These are phyloP conservation scores for Cystobasidiopsis lactophilus DNA, from an alignment of 768 basidiomycete genomes.

Conservation along the genomic window DNA sequence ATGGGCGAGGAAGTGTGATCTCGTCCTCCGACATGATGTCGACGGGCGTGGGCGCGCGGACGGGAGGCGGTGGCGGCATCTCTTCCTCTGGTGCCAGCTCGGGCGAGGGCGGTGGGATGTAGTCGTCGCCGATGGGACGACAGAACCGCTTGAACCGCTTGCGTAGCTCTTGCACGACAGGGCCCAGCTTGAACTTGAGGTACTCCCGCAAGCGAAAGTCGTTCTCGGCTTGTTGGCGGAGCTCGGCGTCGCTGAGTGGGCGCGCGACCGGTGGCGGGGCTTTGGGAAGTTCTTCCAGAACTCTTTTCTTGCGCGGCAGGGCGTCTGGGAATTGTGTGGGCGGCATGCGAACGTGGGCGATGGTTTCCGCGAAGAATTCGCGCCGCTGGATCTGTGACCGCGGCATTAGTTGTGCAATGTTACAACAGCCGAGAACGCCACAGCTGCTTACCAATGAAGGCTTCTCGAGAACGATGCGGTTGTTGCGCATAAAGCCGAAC, in stretches of 20 bases:
- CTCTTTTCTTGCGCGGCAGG: constrained; percentile 53
- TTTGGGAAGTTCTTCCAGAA: constrained; percentile 62
- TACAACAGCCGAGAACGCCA: not conserved
- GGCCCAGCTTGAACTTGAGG: constrained; percentile 73
- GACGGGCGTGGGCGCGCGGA: not conserved
- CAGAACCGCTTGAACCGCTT: constrained; percentile 79
- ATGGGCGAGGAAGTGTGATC: not conserved
- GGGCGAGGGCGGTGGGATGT: not conserved
- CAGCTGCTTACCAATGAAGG: constrained; percentile 29
- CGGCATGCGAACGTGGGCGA: constrained; percentile 46
- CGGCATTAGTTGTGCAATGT: too few species aligned
- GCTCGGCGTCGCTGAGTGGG: constrained; percentile 54
- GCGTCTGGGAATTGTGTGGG: constrained; percentile 82
- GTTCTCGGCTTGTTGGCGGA: constrained; percentile 58
- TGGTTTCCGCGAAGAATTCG: constrained; percentile 51
- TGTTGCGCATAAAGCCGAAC: constrained; percentile 61
- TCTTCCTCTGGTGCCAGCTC: not conserved
- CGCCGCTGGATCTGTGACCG: constrained; percentile 39
- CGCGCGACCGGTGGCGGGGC: constrained; percentile 79
- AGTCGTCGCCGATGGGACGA: constrained; percentile 34
- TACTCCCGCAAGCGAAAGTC: constrained; percentile 57
- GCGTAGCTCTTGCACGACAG: constrained; percentile 68
- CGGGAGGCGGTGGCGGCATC: not conserved
- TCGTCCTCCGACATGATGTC: not conserved
- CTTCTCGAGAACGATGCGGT: constrained; percentile 39